A percentile compares a stretch with the other conserved stretches of the same genome.
phyloP scores from a whole-genome alignment of 1,284 basidiomycete species.

The Apiotrichum gracile region DNA sequence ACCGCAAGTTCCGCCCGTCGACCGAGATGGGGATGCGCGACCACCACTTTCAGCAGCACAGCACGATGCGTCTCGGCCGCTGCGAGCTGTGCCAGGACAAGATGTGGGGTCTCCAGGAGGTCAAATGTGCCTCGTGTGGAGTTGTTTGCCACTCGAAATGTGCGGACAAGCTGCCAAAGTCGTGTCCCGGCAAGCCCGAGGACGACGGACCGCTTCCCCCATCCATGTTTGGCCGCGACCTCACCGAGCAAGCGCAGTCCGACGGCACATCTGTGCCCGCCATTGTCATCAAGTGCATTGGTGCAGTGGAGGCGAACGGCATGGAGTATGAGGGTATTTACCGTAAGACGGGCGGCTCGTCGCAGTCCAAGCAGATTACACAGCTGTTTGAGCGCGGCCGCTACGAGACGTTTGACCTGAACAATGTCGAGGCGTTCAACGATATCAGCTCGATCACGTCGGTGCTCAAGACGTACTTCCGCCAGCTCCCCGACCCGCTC shows the following conservation, averaged over 20 bases:
- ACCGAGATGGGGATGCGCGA: constrained; percentile 51
- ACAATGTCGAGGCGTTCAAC: constrained; percentile 80
- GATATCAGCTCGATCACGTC: constrained; percentile 96
- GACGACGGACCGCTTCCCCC: constrained; percentile 52
- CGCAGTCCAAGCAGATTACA: constrained; percentile 87
- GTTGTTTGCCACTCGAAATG: constrained; percentile 51
- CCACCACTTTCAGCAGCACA: constrained; percentile 86
- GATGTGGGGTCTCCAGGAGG: constrained; percentile 90
- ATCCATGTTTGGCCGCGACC: constrained; percentile 84
- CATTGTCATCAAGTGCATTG: constrained; percentile 92
- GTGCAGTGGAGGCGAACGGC: constrained; percentile 82
- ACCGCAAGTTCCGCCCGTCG: constrained; percentile 27
- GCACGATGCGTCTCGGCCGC: constrained; percentile 76
- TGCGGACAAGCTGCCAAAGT: constrained; percentile 42
- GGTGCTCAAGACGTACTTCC: constrained; percentile 95
- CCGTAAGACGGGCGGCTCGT: constrained; percentile 90
- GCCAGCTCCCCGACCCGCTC: constrained; percentile 80
- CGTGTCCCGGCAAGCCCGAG: constrained; percentile 37
- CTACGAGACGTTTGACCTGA: constrained; percentile 78
- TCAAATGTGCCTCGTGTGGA: constrained; percentile 65
- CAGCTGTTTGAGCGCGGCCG: constrained; percentile 91
- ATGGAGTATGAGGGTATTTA: constrained; percentile 66
- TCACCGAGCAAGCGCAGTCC: constrained; percentile 71
- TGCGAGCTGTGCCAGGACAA: constrained; percentile 97
- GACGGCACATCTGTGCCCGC: constrained; percentile 73